These are phyloP conservation scores for Nevesoporus exiguus DNA, from an alignment of 768 basidiomycete species.

Conservation along the genomic window DNA sequence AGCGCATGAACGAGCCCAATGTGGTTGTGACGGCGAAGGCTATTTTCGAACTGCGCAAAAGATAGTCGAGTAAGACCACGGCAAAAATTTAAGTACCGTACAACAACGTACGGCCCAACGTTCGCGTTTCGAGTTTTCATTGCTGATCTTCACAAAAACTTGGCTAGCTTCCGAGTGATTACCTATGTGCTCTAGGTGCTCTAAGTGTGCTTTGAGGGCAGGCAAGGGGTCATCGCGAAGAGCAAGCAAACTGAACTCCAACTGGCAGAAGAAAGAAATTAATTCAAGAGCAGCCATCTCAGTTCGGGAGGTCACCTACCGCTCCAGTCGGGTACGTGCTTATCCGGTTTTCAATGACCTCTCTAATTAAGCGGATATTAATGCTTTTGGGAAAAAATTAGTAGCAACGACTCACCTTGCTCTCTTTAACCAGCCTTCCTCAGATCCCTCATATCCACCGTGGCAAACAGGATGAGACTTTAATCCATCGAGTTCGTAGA, in stretches of 20 bases:
- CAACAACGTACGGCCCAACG: constrained; percentile 70
- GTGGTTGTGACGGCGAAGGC: constrained; percentile 82
- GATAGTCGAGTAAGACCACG: constrained; percentile 1
- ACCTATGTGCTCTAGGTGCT: constrained; percentile 42
- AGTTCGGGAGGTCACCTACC: constrained; percentile 44
- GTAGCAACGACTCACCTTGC: constrained; percentile 52
- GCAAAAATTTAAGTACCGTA: not conserved
- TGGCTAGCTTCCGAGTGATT: constrained; percentile 47
- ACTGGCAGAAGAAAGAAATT: constrained; percentile 39
- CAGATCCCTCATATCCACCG: constrained; percentile 60
- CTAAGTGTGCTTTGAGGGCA: constrained; percentile 55
- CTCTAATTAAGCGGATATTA: constrained; percentile 42
- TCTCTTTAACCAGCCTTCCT: constrained; percentile 79
- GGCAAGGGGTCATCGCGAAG: constrained; percentile 82
- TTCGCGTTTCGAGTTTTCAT: constrained; percentile 72
- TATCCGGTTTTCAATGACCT: constrained; percentile 85
- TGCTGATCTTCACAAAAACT: constrained; percentile 51
- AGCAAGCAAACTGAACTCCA: constrained; percentile 91
- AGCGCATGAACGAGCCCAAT: constrained; percentile 77
- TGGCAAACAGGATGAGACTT: constrained; percentile 78
- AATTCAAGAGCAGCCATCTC: constrained; percentile 1
- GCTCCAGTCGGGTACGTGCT: constrained; percentile 86
- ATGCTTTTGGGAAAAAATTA: constrained; percentile 10
- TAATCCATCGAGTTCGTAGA: constrained; percentile 95
- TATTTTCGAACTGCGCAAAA: constrained; percentile 73